Conservation (phyloP, 257 asterid species). For the Lycium barbarum region DNA sequence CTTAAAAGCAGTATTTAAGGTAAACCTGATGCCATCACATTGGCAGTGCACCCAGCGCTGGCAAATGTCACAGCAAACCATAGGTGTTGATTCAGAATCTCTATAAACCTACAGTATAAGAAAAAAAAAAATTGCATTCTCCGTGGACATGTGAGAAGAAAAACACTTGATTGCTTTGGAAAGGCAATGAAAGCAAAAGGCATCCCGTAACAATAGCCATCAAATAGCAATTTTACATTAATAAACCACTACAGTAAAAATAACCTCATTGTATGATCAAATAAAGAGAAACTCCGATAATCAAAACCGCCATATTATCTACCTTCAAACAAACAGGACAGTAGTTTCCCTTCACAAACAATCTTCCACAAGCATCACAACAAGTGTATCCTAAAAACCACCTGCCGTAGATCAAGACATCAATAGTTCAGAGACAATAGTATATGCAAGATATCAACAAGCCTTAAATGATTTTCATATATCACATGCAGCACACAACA, state of each 20-base stretch:
- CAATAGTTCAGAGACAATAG: background rate
- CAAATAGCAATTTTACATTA: background rate
- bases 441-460: conserved; percentile 6
- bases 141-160: background rate
- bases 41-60: conserved; percentile 99
- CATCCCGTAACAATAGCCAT: background rate
- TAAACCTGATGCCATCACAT: conserved; percentile 95
- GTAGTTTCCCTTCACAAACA: conserved; percentile 90
- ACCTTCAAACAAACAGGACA: conserved; percentile 99
- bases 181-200: conserved; percentile 12
- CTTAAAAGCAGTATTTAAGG: conserved; percentile 29
- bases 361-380: conserved; percentile 99
- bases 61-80: conserved; percentile 98
- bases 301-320: conserved; percentile 11
- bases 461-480: background rate
- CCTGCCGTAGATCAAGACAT: conserved; percentile 53
- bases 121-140: conserved; percentile 32
- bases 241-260: background rate
- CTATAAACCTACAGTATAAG: conserved; percentile 76
- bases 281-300: background rate
- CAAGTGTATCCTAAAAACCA: conserved; percentile 99
- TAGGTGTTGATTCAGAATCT: conserved; percentile 98
- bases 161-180: background rate
- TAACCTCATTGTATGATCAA: background rate
- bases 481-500: conserved; percentile 12